Base-by-base conservation (phyloP, 768 basidiomycete genomes). In the Tylopilus plumbeoviolaceoides region DNA sequence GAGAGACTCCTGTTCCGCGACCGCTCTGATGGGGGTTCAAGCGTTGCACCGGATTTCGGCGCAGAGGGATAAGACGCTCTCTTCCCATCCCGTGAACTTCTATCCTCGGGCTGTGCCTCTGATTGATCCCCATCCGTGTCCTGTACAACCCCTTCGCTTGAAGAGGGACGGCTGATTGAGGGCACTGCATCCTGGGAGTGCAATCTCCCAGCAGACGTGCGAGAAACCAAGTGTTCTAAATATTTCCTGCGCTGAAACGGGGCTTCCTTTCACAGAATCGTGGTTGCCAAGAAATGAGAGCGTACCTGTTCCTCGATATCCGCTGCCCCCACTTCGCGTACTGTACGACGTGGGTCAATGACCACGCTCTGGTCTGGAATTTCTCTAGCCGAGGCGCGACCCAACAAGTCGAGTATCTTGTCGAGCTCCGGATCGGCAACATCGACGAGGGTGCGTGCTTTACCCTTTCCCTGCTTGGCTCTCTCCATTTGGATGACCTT, bases 161-260 rank as follows among this genome's bases (percentile, higher is more conserved):
- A 55, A 50, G 59, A 15, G 68, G 61, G 33, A 73, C 74, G 55
- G 17, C 25, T 21, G 40, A 83, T 33, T 2, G 60, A 56, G 28
- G 54, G 76, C 3, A 79, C 68, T 7, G 91, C 89, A 59, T 95
- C 93, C 68, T 97, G 93, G 14, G 79, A 77, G 49, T 85, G 84
- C 35, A 95, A 71, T 50, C 93, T 79, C 20, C 93, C 84, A 1
- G 83, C 79, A 43, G 78, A 75, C 0, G 91, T 88, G 62, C 89
- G 89, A 27, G 78, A 74, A 10, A 83, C 74, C 2, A 95, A 75
- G 52, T 82, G 81, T 50, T 87, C 84, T 10, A 94, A 84, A 63
- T 95, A 91, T 8, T 79, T 80, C 41, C 85, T 80, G 52, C 84
- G 83, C 87, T 90, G 58, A 31, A 59, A 31, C 39, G 12, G 51